These are phyloP conservation scores for Arabis hirsuta DNA, from an alignment of 345 rosid genomes.

Conservation along the genomic window DNA sequence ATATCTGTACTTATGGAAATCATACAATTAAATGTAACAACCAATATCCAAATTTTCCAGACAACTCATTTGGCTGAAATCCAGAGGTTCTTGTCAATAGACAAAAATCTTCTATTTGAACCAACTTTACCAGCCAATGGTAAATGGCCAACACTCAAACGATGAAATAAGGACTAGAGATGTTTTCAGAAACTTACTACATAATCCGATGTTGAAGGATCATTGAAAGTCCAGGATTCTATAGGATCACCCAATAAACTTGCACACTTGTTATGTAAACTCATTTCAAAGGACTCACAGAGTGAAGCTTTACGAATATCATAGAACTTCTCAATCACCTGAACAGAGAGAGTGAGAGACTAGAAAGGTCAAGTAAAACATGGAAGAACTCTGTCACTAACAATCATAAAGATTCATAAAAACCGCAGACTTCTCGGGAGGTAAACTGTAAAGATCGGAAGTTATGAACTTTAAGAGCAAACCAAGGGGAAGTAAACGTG, in stretches of 20 bases:
- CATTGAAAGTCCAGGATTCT: constrained; percentile 83
- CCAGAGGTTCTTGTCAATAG: neutral
- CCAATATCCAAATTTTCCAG: neutral
- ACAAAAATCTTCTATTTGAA: neutral
- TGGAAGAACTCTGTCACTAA: neutral
- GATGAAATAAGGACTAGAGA: neutral
- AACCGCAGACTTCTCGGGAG: neutral
- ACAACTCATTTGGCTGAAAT: constrained; percentile 7
- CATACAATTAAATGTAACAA: constrained; percentile 2
- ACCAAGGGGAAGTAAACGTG: neutral
- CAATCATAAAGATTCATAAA: constrained; percentile 1
- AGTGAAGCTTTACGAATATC: constrained; percentile 64
- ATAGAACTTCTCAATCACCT: constrained; percentile 81
- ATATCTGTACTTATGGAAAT: neutral
- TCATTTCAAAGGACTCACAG: constrained; percentile 52
- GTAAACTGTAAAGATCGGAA: neutral
- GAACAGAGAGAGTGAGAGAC: constrained; percentile 16
- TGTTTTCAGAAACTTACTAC: constrained; percentile 63
- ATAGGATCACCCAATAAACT: constrained; percentile 68
- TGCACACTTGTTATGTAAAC: constrained; percentile 70
- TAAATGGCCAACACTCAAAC: constrained; percentile 16
- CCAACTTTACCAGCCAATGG: constrained; percentile 15
- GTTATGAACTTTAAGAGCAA: neutral
- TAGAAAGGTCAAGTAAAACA: constrained; percentile 10
- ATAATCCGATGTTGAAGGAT: constrained; percentile 75